A percentile compares a stretch with the other conserved stretches of the same genome.
phyloP scores from a whole-genome alignment of 768 basidiomycete species.

The Collybia sp. region DNA sequence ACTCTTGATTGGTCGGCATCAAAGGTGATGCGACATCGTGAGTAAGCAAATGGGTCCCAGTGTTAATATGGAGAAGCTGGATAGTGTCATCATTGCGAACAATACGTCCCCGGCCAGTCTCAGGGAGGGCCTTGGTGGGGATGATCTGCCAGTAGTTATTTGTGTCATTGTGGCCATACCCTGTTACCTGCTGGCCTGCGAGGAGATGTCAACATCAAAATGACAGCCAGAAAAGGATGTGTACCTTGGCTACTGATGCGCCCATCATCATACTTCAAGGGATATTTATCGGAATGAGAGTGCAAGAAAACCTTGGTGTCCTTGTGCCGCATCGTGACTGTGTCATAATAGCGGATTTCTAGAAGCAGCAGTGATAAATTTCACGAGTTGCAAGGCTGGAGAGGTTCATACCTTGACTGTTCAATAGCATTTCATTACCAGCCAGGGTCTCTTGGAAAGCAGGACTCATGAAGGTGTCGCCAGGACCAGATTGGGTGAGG shows the following conservation, averaged over 20 bases:
- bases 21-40: constrained; percentile 97
- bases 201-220: constrained; percentile 1
- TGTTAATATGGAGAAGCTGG: constrained; percentile 85
- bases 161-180: constrained; percentile 87
- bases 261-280: constrained; percentile 91
- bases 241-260: constrained; percentile 90
- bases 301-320: constrained; percentile 92
- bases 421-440: constrained; percentile 89
- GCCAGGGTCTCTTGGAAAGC: constrained; percentile 94
- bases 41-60: constrained; percentile 79
- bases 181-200: constrained; percentile 91
- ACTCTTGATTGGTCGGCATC: constrained; percentile 98
- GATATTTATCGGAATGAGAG: constrained; percentile 89
- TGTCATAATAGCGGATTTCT: constrained; percentile 96
- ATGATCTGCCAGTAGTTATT: constrained; percentile 97
- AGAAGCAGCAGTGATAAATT: constrained; percentile 7
- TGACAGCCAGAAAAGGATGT: constrained; percentile 2
- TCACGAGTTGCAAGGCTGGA: neutral
- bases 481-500: constrained; percentile 84
- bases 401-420: constrained; percentile 71
- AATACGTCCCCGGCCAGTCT: constrained; percentile 87
- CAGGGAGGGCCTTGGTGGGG: constrained; percentile 92
- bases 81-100: constrained; percentile 88
- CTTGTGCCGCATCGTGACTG: constrained; percentile 82
- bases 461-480: constrained; percentile 96